A percentile compares a stretch with the other conserved stretches of the same genome.
phyloP scores from a whole-genome alignment of 2,329 filamentous ascomycete species.

The Keithomyces neogunnii region DNA sequence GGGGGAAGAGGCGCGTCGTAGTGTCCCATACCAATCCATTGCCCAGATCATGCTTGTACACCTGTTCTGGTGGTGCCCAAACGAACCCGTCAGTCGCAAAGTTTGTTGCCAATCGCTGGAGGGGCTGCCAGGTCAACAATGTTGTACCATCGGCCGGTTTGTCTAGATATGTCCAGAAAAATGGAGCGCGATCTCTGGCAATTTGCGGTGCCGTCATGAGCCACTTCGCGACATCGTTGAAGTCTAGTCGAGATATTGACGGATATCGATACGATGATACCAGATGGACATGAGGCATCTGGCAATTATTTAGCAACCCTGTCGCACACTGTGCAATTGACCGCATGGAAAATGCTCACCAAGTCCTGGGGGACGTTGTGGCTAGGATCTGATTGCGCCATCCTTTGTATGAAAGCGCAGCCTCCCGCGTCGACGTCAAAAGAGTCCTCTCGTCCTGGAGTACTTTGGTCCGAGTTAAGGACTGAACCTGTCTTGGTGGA shows the following conservation, averaged over 20 bases:
- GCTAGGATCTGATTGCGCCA: conserved; percentile 34
- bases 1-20: conserved; percentile 4
- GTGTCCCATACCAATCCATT: conserved; percentile 42
- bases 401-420: conserved; percentile 14
- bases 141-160: conserved; percentile 74
- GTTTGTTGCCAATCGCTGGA: conserved; percentile 58
- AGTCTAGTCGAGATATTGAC: conserved; percentile 58
- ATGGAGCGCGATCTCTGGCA: conserved; percentile 73
- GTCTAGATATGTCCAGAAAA: conserved; percentile 90
- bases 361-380: conserved; percentile 34
- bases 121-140: conserved; percentile 81
- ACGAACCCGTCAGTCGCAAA: conserved; percentile 90
- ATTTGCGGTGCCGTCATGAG: conserved; percentile 77
- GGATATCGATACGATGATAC: conserved; percentile 80
- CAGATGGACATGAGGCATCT: conserved; percentile 86
- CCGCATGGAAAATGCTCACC: conserved; percentile 19
- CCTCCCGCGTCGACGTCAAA: neutral
- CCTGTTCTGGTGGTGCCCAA: conserved; percentile 76
- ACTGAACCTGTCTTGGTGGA: neutral
- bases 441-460: neutral
- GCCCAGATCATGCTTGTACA: conserved; percentile 64
- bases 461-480: neutral
- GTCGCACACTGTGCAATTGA: neutral
- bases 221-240: conserved; percentile 74
- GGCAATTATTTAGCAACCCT: conserved; percentile 13